phyloP scores from a whole-genome alignment of 2,329 filamentous ascomycete genomes.

The Aspergillus sp. region DNA sequence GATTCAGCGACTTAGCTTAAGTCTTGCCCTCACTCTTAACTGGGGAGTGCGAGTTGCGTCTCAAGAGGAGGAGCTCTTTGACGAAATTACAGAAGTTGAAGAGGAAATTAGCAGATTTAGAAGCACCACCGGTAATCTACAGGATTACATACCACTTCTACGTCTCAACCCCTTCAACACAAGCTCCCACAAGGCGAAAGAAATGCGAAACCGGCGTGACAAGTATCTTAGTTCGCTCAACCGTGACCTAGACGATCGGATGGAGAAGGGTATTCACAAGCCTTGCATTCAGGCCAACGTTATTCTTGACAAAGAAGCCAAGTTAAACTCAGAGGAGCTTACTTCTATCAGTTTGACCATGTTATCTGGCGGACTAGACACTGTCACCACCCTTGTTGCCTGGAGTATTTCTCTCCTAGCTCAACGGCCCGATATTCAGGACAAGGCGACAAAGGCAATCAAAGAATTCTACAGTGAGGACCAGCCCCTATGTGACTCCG shows the following conservation, averaged over 20 bases:
- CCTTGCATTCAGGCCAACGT: slow-evolving; percentile 69
- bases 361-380: slow-evolving; percentile 67
- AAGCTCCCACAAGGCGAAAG: slow-evolving; percentile 59
- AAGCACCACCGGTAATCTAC: slow-evolving; percentile 76
- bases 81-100: slow-evolving; percentile 74
- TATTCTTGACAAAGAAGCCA: slow-evolving; percentile 63
- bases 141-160: slow-evolving; percentile 74
- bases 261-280: slow-evolving; percentile 60
- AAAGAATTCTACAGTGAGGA: slow-evolving; percentile 52
- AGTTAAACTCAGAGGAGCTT: slow-evolving; percentile 62
- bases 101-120: slow-evolving; percentile 70
- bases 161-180: slow-evolving; percentile 64
- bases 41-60: slow-evolving; percentile 64
- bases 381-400: slow-evolving; percentile 64
- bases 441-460: slow-evolving; percentile 60
- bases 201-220: slow-evolving; percentile 61
- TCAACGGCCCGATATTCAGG: slow-evolving; percentile 61
- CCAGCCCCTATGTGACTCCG: slow-evolving; percentile 58
- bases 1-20: slow-evolving; percentile 64
- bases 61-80: slow-evolving; percentile 62
- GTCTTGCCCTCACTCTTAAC: slow-evolving; percentile 64
- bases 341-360: slow-evolving; percentile 68
- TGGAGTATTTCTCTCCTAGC: slow-evolving; percentile 65
- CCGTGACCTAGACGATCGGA: slow-evolving; percentile 58
- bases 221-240: slow-evolving; percentile 61